These are phyloP conservation scores for Coemansia sp. DNA, from an alignment of 192 early-diverging fungal genomes.

Conservation along the genomic window DNA sequence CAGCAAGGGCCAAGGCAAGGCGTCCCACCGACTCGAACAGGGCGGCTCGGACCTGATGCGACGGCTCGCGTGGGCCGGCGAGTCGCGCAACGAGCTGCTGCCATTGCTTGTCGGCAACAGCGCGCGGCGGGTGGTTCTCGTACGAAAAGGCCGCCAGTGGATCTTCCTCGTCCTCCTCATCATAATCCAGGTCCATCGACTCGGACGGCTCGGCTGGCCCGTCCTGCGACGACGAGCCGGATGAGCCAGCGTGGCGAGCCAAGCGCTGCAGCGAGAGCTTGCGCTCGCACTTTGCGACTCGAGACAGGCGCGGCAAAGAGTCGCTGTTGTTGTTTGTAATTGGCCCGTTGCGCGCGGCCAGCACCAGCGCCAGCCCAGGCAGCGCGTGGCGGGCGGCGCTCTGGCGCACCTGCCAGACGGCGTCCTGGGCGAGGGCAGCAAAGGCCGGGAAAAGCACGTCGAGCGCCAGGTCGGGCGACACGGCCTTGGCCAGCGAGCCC, in stretches of 20 bases:
- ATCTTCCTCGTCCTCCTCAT: not conserved
- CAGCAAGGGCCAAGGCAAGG: conserved; percentile 46
- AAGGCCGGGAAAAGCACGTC: conserved; percentile 55
- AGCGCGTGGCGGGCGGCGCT: conserved; percentile 50
- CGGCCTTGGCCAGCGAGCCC: conserved; percentile 49
- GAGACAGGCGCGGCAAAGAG: not conserved
- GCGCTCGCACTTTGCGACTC: conserved; percentile 20
- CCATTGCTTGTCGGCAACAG: conserved; percentile 50
- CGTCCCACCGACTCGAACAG: conserved; percentile 54
- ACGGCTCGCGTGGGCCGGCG: conserved; percentile 49
- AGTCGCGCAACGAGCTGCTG: conserved; percentile 48
- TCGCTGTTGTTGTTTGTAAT: too few relatives aligned
- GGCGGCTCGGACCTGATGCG: conserved; percentile 51
- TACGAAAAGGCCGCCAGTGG: conserved; percentile 20
- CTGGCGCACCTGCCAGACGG: conserved; percentile 58
- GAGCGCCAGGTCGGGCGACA: conserved; percentile 46
- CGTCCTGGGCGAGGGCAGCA: conserved; percentile 35
- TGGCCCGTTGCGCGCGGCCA: conserved; percentile 21
- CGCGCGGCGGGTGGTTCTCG: conserved; percentile 34
- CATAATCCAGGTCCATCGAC: not conserved
- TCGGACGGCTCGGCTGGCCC: not conserved
- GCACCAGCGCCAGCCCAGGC: conserved; percentile 50
- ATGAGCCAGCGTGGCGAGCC: conserved; percentile 10
- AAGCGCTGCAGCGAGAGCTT: conserved; percentile 30
- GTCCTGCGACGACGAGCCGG: not conserved